Evolutionary conservation across 306 rosid species (phyloP).

Genomic region (Cajanus cajan): DNA sequence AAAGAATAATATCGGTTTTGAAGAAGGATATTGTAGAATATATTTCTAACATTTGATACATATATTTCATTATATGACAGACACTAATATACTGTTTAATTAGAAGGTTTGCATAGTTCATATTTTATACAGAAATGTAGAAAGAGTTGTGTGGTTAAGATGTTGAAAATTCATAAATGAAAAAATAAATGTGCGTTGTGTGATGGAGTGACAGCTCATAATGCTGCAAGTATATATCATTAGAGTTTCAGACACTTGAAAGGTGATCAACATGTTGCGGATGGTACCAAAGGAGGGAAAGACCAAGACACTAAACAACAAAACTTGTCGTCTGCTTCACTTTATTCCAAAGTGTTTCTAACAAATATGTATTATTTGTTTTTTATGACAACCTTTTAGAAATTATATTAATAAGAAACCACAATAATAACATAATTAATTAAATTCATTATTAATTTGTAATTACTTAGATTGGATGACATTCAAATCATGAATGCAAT

Average conservation of each 20-base stretch:
- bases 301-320: constrained; percentile 6
- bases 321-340: constrained; percentile 16
- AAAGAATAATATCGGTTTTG: too few species aligned
- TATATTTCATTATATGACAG: neutral
- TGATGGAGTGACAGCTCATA: neutral
- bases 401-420: neutral
- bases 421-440: neutral
- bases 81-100: neutral
- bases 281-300: neutral
- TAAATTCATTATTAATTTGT: too few species aligned
- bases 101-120: neutral
- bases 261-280: neutral
- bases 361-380: neutral
- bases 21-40: too few species aligned
- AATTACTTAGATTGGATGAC: neutral
- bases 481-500: neutral
- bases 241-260: neutral
- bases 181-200: neutral
- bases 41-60: neutral
- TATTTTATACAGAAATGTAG: neutral
- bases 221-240: neutral
- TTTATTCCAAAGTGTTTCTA: constrained; percentile 20
- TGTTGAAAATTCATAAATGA: neutral
- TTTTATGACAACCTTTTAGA: neutral
- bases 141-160: neutral